Conservation (phyloP, 441 rosid genomes). For the Arabidopsis lyrata region DNA sequence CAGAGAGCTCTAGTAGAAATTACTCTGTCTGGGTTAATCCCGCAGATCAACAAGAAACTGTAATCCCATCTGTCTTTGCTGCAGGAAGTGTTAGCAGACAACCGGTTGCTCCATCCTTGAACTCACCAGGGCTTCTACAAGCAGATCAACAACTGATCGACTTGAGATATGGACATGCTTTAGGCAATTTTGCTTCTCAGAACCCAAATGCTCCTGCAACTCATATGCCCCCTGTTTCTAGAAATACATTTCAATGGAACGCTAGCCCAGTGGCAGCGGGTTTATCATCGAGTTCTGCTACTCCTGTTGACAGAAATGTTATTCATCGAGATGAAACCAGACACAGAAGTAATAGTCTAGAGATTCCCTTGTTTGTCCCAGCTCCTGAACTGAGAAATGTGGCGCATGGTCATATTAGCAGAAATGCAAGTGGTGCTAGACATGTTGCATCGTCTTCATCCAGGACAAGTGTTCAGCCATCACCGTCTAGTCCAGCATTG, state of each 20-base stretch:
- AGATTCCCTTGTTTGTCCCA: constrained; percentile 60
- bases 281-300: constrained; percentile 52
- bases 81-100: constrained; percentile 56
- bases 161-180: constrained; percentile 52
- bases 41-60: constrained; percentile 59
- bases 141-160: constrained; percentile 56
- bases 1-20: constrained; percentile 64
- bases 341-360: constrained; percentile 56
- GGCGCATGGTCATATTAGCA: constrained; percentile 47
- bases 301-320: constrained; percentile 51
- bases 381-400: constrained; percentile 57
- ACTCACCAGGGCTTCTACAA: constrained; percentile 51
- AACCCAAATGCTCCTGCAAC: constrained; percentile 51
- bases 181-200: constrained; percentile 51
- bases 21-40: constrained; percentile 63
- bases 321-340: constrained; percentile 48
- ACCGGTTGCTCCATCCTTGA: constrained; percentile 52
- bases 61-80: constrained; percentile 53
- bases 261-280: constrained; percentile 54
- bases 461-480: constrained; percentile 56
- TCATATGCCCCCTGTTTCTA: constrained; percentile 61
- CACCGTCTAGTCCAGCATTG: constrained; percentile 55
- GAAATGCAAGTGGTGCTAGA: constrained; percentile 54
- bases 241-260: constrained; percentile 66
- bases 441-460: constrained; percentile 60